These are phyloP conservation scores for Chlamydomonas eustigma DNA, from an alignment of 139 green algal species.

Conservation along the genomic window DNA sequence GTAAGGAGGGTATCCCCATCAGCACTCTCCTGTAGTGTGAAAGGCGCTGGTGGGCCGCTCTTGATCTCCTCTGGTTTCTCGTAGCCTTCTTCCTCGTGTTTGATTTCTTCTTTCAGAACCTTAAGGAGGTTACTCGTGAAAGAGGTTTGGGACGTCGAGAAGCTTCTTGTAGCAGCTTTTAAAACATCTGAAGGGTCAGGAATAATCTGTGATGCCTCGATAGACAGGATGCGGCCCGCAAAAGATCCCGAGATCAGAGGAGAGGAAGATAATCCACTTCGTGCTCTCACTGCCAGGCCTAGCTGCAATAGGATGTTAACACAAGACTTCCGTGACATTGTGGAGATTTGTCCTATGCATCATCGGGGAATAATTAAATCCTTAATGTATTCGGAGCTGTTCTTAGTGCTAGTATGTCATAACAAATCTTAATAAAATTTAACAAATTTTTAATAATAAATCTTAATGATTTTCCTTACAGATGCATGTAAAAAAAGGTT, in stretches of 20 bases:
- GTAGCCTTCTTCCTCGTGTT: constrained; percentile 20
- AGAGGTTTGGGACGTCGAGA: neutral
- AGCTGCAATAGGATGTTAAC: no score
- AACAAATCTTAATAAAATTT: no score
- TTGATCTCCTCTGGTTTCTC: constrained; percentile 11
- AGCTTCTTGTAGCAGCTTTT: neutral
- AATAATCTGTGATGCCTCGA: neutral
- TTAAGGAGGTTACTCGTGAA: neutral
- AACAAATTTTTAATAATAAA: no score
- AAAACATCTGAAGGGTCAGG: neutral
- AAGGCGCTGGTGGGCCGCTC: constrained; percentile 21
- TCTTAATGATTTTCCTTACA: no score
- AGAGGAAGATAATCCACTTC: neutral
- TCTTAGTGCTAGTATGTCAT: no score
- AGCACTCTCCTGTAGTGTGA: constrained; percentile 6
- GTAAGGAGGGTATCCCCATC: constrained; percentile 29
- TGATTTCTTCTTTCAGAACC: constrained; percentile 13
- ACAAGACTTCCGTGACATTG: no score
- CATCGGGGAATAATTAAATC: no score
- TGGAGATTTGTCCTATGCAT: no score
- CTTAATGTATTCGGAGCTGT: no score
- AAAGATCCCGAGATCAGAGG: neutral
- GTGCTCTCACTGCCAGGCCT: no score
- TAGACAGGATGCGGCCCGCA: neutral
- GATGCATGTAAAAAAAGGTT: no score